A percentile compares a stretch with the other conserved stretches of the same genome.
These are phyloP conservation scores for bread wheat (Triticum aestivum) DNA, from an alignment of 176 grass and related monocot genomes.

Conservation along the genomic window DNA sequence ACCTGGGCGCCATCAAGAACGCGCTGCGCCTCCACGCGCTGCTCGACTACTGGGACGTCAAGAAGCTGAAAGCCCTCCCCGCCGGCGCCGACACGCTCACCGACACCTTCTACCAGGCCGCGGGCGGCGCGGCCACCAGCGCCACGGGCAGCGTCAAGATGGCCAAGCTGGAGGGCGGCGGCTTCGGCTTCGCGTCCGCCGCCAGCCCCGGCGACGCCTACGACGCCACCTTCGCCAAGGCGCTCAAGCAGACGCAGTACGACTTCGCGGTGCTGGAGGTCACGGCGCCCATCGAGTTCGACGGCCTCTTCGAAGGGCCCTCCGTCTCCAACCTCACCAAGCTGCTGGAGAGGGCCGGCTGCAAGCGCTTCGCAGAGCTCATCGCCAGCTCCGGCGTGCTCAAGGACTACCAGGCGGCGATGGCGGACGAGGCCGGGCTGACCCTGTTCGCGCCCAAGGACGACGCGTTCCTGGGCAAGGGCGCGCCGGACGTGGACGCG, in stretches of 20 bases:
- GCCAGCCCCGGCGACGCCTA: constrained; percentile 53
- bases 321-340: constrained; percentile 51
- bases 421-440: constrained; percentile 59
- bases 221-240: constrained; percentile 63
- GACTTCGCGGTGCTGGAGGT: constrained; percentile 70
- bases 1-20: constrained; percentile 78
- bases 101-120: constrained; percentile 87
- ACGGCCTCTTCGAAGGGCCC: constrained; percentile 62
- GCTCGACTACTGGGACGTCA: constrained; percentile 89
- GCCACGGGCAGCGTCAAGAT: constrained; percentile 61
- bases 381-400: constrained; percentile 60
- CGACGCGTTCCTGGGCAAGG: constrained; percentile 65
- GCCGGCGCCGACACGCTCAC: constrained; percentile 42
- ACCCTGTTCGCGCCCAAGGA: constrained; percentile 91
- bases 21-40: constrained; percentile 75
- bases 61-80: constrained; percentile 66
- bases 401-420: constrained; percentile 66
- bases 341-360: constrained; percentile 82
- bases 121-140: constrained; percentile 50
- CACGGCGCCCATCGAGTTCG: constrained; percentile 65
- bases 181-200: constrained; percentile 55
- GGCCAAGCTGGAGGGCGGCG: constrained; percentile 12
- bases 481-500: constrained; percentile 50
- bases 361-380: constrained; percentile 78
- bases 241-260: constrained; percentile 62